Evolutionary conservation across 768 basidiomycete genomes (phyloP), one percentile per base, ranked within the genome.

Genomic region (Trametes cingulata): DNA sequence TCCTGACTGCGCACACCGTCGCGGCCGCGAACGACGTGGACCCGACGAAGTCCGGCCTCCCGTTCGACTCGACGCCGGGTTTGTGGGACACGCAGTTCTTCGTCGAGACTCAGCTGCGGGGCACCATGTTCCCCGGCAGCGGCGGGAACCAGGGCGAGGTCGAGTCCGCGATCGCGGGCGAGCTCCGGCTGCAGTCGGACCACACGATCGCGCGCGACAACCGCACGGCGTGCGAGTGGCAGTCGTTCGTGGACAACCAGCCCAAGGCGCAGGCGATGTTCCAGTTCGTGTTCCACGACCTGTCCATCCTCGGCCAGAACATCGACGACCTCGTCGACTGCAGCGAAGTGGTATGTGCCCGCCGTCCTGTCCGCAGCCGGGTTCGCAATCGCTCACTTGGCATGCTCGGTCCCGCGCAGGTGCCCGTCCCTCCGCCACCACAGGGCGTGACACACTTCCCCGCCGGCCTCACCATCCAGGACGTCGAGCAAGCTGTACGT

Each of bases 171-270:
- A 62, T 74, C 22, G 36, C 5, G 29, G 73, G 72, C 15, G 72
- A 72, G 60, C 66, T 74, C 58, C 73, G 73, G 53, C 70, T 74
- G 33, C 63, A 72, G 57, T 73, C 72, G 36, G 72, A 74, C 62
- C 58, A 45, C 8, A 40, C 22, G 29, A 47, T 74, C 24, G 71
- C 72, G 29, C 71, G 72, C 57, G 73, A 73, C 58, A 49, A 58
- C 35, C 65, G 69, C 37, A 71, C 72, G 12, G 71, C 71, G 20
- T 74, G 72, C 65, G 45, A 62, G 24, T 74, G 72, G 72, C 72
- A 73, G 59, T 62, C 53, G 10, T 65, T 69, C 53, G 62, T 41
- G 22, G 39, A 54, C 52, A 41, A 54, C 52, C 39, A 40, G 41
- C 24, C 36, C 25, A 54, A 41, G 41, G 25, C 25, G 41, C 52